Evolutionary conservation across 1,284 basidiomycete genomes (phyloP), one percentile per base, ranked within the genome.

Genomic region (Tilletia setariae): DNA sequence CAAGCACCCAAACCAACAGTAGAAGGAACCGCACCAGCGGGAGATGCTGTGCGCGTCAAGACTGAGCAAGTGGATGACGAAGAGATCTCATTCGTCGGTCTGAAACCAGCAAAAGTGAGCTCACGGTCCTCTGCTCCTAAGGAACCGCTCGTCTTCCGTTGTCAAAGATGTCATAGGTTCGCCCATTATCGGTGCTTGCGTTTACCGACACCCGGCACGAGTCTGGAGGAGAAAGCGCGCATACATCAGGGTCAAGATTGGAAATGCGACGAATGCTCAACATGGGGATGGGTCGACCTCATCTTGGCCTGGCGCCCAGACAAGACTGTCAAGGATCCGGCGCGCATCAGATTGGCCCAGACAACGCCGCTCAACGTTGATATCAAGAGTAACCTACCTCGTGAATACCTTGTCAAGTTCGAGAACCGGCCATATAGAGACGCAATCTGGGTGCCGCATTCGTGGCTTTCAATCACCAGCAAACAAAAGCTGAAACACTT

Each of bases 321-420:
- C 25, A 65, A 67, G 32, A 67, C 68, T 23, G 25, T 40, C 9
- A 51, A 51, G 46, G 64, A 44, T 49, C 67, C 13, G 70, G 72
- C 23, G 67, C 74, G 11, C 64, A 43, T 8, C 46, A 71, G 13
- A 72, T 68, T 8, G 53, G 66, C 19, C 65, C 62, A 43, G 74
- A 77, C 53, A 69, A 72, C 21, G 6, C 56, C 56, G 56, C 30
- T 61, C 30, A 35, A 13, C 30, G 56, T 35, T 21, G 56, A 61
- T 30, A 4, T 32, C 30, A 11, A 21, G 56, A 16, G 28, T 13
- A 25, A 2, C 16, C 63, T 77, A 47, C 63, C 68, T 4, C 69
- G 76, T n/a, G 76, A 77, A 42, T 77, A 77, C 64, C 71, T 77
- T 44, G 76, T 77, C 74, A 75, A 74, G 56, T 35, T 61, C 28